Conservation (phyloP, 176 grass and related monocot species). For the Cenchrus americanus region DNA sequence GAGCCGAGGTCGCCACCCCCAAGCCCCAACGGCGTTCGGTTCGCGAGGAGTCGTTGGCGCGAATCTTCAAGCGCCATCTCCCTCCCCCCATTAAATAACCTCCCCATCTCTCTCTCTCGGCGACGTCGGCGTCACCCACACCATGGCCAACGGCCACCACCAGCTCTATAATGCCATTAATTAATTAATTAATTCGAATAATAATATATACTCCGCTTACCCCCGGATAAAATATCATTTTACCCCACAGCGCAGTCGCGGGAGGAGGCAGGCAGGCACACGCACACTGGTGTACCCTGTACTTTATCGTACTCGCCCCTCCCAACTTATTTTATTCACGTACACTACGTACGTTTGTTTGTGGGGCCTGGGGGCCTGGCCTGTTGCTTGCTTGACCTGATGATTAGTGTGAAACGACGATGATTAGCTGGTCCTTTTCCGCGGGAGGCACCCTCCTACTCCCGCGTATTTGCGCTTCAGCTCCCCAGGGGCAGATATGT, state of each 20-base stretch:
- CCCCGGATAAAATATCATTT: no score
- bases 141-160: not conserved
- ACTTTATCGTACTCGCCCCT: not conserved
- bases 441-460: not conserved
- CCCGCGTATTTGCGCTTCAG: not conserved
- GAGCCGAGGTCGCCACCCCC: not conserved
- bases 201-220: no score
- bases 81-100: not conserved
- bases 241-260: no score
- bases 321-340: not conserved
- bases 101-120: not conserved
- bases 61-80: slow-evolving; percentile 25
- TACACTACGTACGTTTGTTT: no score
- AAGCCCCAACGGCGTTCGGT: not conserved
- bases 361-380: no score
- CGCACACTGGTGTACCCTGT: no score
- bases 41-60: not conserved
- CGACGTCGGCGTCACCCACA: not conserved
- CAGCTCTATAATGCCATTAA: not conserved
- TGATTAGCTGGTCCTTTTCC: not conserved
- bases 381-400: not conserved
- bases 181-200: not conserved
- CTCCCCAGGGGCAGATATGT: no score
- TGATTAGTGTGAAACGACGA: not conserved
- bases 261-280: not conserved